Evolutionary conservation across 306 rosid species (phyloP).

Genomic region (Rosa rugosa): DNA sequence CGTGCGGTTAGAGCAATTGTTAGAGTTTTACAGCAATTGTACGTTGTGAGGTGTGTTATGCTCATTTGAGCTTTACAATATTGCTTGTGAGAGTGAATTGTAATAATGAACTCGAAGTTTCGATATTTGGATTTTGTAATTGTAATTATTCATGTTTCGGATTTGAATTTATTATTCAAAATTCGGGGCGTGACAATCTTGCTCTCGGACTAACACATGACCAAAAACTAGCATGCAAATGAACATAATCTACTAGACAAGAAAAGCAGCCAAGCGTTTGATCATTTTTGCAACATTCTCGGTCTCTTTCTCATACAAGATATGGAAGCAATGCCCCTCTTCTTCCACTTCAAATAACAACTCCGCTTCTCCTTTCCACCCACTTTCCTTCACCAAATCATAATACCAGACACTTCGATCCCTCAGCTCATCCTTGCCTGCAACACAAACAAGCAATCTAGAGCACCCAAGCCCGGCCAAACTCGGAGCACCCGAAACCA

Average conservation of each 20-base stretch:
- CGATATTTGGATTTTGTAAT: no score
- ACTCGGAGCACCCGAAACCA: slow-evolving; percentile 16
- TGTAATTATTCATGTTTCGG: no score
- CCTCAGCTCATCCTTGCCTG: slow-evolving; percentile 19
- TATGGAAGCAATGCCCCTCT: slow-evolving; percentile 21
- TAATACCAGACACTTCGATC: slow-evolving; percentile 18
- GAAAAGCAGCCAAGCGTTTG: slow-evolving; percentile 23
- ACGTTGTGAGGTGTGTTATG: no score
- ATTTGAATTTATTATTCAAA: no score
- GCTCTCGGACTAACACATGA: no score
- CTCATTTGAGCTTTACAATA: no score
- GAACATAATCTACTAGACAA: neutral
- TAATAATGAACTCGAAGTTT: no score
- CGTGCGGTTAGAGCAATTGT: no score
- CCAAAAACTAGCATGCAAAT: no score
- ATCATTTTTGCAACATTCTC: slow-evolving; percentile 17
- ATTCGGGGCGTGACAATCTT: no score
- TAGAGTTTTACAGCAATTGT: no score
- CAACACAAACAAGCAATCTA: slow-evolving; percentile 22
- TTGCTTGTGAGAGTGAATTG: no score
- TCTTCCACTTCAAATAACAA: slow-evolving; percentile 27
- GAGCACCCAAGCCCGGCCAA: slow-evolving; percentile 24
- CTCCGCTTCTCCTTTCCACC: slow-evolving; percentile 26
- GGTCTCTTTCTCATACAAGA: neutral
- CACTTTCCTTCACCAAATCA: slow-evolving; percentile 21